These are phyloP conservation scores for Boletus huronensis DNA, from an alignment of 768 basidiomycete species.

Conservation along the genomic window DNA sequence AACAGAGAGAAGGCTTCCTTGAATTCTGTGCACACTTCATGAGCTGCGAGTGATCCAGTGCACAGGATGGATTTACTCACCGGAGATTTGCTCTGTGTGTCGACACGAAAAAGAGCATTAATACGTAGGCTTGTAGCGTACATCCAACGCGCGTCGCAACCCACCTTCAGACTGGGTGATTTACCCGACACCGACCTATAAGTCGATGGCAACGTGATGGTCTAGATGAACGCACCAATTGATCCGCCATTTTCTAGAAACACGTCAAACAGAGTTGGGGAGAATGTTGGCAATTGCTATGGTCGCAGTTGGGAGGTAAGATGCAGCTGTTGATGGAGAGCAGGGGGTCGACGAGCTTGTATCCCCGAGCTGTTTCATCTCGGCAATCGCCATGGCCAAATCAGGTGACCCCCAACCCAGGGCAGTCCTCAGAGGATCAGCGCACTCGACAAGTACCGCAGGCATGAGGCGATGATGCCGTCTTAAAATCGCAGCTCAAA, in stretches of 20 bases:
- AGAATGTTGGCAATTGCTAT: not conserved
- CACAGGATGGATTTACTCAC: slow-evolving; percentile 40
- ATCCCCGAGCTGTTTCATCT: slow-evolving; percentile 19
- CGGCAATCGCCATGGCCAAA: slow-evolving; percentile 33
- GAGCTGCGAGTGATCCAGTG: not conserved
- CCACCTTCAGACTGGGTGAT: slow-evolving; percentile 54
- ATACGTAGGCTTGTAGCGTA: not conserved
- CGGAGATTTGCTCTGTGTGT: slow-evolving; percentile 83
- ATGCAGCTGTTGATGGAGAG: slow-evolving; percentile 8
- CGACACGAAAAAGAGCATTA: not conserved
- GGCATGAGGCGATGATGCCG: not conserved
- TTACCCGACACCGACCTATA: slow-evolving; percentile 12
- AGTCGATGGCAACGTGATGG: slow-evolving; percentile 11
- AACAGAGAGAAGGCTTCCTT: slow-evolving; percentile 99
- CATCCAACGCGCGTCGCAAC: slow-evolving; percentile 14
- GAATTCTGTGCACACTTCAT: slow-evolving; percentile 63
- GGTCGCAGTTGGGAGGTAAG: slow-evolving; percentile 5
- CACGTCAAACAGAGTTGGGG: not conserved
- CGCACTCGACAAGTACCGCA: not conserved
- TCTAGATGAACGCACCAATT: slow-evolving; percentile 42
- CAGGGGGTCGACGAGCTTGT: slow-evolving; percentile 3
- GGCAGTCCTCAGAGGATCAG: not conserved
- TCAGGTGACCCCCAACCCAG: slow-evolving; percentile 25
- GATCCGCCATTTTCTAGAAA: slow-evolving; percentile 49
- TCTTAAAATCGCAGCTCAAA: not conserved